Evolutionary conservation across 345 rosid species (phyloP).

Genomic region (Nephelium lappaceum): DNA sequence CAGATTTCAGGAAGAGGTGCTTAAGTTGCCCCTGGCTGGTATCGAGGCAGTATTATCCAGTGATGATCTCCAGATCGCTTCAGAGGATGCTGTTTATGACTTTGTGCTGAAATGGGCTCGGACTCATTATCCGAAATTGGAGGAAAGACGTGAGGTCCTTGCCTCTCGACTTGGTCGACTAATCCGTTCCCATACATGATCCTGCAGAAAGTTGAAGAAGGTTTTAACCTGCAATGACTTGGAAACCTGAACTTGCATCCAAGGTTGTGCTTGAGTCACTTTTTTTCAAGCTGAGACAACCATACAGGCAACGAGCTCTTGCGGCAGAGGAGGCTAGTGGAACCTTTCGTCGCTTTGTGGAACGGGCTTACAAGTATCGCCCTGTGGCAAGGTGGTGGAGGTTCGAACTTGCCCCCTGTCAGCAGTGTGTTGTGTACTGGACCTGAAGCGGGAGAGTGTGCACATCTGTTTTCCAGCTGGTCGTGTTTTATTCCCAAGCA

Average conservation of each 20-base stretch:
- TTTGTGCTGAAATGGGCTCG: slow-evolving; percentile 75
- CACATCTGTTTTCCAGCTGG: slow-evolving; percentile 54
- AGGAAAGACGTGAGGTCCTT: slow-evolving; percentile 64
- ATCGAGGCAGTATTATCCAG: slow-evolving; percentile 77
- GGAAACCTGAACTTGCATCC: slow-evolving; percentile 51
- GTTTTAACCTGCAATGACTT: slow-evolving; percentile 71
- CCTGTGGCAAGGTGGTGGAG: slow-evolving; percentile 82
- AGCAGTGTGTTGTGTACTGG: slow-evolving; percentile 77
- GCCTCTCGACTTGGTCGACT: slow-evolving; percentile 56
- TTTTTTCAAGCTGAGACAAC: slow-evolving; percentile 73
- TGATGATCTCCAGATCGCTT: slow-evolving; percentile 60
- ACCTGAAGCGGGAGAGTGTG: slow-evolving; percentile 74
- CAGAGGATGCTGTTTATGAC: slow-evolving; percentile 80
- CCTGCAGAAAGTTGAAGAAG: slow-evolving; percentile 67
- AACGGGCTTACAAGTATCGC: slow-evolving; percentile 66
- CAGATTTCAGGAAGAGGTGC: slow-evolving; percentile 69
- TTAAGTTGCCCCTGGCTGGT: slow-evolving; percentile 79
- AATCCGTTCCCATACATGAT: slow-evolving; percentile 82
- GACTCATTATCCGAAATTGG: slow-evolving; percentile 57
- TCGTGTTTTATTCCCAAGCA: slow-evolving; percentile 61
- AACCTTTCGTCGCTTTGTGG: slow-evolving; percentile 52
- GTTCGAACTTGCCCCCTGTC: slow-evolving; percentile 66
- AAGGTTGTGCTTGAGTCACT: slow-evolving; percentile 75
- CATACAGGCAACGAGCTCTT: slow-evolving; percentile 47
- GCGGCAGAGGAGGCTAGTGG: slow-evolving; percentile 47